Conservation (phyloP, 192 early-diverging fungal species). For the Backusella circina region DNA sequence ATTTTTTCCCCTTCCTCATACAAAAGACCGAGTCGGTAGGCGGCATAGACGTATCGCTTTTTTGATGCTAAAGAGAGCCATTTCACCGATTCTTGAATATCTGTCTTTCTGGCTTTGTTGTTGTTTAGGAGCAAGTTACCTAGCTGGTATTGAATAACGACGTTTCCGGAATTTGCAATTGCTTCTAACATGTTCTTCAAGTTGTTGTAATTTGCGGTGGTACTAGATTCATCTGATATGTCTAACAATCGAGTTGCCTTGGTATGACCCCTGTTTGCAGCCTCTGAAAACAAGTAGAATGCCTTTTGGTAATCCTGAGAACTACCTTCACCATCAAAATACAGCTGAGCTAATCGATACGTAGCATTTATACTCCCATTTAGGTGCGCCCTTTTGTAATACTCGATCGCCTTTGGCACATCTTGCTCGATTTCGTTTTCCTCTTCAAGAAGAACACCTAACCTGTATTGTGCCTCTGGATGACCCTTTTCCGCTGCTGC, state of each 20-base stretch:
- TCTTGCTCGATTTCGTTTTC: constrained; percentile 24
- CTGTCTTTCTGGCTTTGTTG: neutral
- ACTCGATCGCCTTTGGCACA: constrained; percentile 20
- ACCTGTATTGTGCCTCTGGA: constrained; percentile 19
- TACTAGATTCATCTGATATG: neutral
- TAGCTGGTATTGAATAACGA: neutral
- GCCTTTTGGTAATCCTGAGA: neutral
- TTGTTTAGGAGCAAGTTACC: neutral
- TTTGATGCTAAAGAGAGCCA: neutral
- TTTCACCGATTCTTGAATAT: neutral
- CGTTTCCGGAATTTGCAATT: neutral
- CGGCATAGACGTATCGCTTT: neutral
- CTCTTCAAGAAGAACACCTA: constrained; percentile 25
- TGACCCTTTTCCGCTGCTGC: constrained; percentile 19
- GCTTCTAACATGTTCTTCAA: neutral
- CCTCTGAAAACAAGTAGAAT: neutral
- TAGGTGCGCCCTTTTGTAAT: constrained; percentile 14
- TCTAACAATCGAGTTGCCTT: neutral
- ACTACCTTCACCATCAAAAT: neutral
- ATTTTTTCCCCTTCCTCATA: neutral
- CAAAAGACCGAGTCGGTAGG: neutral
- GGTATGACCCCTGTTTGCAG: neutral
- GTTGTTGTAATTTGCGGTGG: neutral
- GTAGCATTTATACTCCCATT: constrained; percentile 20
- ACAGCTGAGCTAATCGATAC: neutral